Evolutionary conservation across 164 flowering plant species (phyloP), one percentile per base, ranked within the genome.

Genomic region (Hamamelis virginiana): DNA sequence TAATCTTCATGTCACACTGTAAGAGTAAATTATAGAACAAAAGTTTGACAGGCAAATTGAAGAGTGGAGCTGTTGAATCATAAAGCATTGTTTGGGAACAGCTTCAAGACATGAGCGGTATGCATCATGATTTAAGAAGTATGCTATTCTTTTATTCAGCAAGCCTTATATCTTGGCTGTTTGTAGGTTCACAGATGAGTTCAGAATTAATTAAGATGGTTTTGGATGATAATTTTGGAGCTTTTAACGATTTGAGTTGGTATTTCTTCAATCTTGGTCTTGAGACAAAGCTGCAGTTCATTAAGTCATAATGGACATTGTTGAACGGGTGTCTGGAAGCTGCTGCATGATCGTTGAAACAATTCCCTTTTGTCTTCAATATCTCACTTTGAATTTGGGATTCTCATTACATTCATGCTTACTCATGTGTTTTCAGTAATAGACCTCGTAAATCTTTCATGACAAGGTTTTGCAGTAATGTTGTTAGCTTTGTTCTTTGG

Each of bases 1-100:
- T 90, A 62, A 90, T 90, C 78, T 82, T 82, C 84, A 92, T 94
- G 98, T 97, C 97, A 18, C 97, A 89, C 21, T 91, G 97, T 69
- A 95, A 91, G 71, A 93, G 85, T 19, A 79, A 75, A 62, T 64
- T 94, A 65, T 92, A 92, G 38, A 77, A 88, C 71, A 94, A 94
- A 78, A 85, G n/a, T 91, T 22, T 63, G 90, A 41, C 79, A 66
- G 68, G 85, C 80, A 80, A 10, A 91, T 90, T 62, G 91, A 97
- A 62, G 69, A 22, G 63, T 89, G 91, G 98, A 61, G 69, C 57
- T 50, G 9, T 74, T 90, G 83, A 84, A 73, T 12, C 71, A 52
- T n/a, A 70, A 88, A 13, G 79, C 78, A 16, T 22, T 94, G 67
- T 89, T 94, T 64, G 97, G 97, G 16, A 94, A 94, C 72, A 90